Evolutionary conservation across 306 rosid genomes (phyloP).

Genomic region (Canavalia ensiformis): DNA sequence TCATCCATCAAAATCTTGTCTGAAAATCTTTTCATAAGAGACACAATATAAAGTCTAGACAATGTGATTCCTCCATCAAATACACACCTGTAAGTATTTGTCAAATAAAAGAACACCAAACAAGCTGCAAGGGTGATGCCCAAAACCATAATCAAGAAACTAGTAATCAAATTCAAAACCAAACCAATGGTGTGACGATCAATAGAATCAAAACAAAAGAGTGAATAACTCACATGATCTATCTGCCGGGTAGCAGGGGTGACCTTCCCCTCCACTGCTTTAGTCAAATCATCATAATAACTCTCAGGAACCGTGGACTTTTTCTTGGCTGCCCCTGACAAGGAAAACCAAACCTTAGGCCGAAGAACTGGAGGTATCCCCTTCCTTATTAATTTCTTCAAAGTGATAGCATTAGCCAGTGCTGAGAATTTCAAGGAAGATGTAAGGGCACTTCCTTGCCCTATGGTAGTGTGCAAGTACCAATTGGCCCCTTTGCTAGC

Average conservation of each 20-base stretch:
- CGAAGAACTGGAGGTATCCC: slow-evolving; percentile 95
- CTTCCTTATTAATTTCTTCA: slow-evolving; percentile 90
- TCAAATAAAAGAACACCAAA: slow-evolving; percentile 27
- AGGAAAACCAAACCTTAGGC: slow-evolving; percentile 95
- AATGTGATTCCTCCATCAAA: slow-evolving; percentile 27
- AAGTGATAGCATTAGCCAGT: slow-evolving; percentile 81
- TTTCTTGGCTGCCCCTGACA: slow-evolving; percentile 98
- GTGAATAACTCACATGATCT: slow-evolving; percentile 79
- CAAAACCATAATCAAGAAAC: slow-evolving; percentile 11
- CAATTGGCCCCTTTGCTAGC: slow-evolving; percentile 97
- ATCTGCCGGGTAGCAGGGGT: slow-evolving; percentile 97
- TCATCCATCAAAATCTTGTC: slow-evolving; percentile 40
- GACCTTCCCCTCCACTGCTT: slow-evolving; percentile 93
- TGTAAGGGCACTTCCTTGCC: slow-evolving; percentile 80
- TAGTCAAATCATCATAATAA: slow-evolving; percentile 84
- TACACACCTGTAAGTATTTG: no score
- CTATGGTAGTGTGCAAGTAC: slow-evolving; percentile 80
- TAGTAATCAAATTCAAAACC: slow-evolving; percentile 21
- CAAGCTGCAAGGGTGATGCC: slow-evolving; percentile 23
- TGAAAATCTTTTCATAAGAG: slow-evolving; percentile 9
- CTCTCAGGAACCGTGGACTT: slow-evolving; percentile 98
- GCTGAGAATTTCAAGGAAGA: slow-evolving; percentile 87
- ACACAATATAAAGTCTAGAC: slow-evolving; percentile 30
- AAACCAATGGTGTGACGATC: slow-evolving; percentile 26
- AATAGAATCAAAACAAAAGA: slow-evolving; percentile 11